Conservation (phyloP, 2,329 filamentous ascomycete species). For the Xylaria sp. region DNA sequence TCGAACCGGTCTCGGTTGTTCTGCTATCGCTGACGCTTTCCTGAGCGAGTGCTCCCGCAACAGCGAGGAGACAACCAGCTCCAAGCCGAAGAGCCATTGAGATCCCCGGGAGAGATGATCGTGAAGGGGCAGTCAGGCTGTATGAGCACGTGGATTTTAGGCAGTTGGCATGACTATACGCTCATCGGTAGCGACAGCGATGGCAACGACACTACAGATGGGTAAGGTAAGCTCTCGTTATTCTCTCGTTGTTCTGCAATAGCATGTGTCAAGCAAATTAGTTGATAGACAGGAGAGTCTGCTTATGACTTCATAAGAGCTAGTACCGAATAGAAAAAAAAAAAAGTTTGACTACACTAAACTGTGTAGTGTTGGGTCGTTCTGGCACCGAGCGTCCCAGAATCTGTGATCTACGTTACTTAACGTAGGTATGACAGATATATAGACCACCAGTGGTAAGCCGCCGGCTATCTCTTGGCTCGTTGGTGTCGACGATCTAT, state of each 20-base stretch:
- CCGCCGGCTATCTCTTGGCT: constrained; percentile 10
- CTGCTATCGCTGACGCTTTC: constrained; percentile 54
- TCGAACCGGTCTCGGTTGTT: constrained; percentile 54
- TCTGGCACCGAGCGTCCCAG: constrained; percentile 2
- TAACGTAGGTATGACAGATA: background rate
- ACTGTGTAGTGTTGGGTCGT: background rate
- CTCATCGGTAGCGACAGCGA: background rate
- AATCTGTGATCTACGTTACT: background rate
- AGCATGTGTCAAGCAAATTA: background rate
- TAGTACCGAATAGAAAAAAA: background rate
- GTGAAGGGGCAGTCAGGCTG: background rate
- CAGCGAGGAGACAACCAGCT: constrained; percentile 42
- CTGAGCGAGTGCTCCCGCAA: constrained; percentile 44
- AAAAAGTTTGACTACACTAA: background rate
- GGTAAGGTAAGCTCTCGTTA: background rate
- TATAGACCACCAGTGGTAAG: background rate
- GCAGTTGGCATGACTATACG: constrained; percentile 16
- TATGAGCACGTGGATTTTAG: background rate
- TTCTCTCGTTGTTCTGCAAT: background rate
- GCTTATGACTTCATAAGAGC: constrained; percentile 16
- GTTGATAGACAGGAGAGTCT: background rate
- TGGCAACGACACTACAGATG: too few species aligned
- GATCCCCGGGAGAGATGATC: background rate
- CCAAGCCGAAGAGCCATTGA: constrained; percentile 44
- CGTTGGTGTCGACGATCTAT: constrained; percentile 9